Evolutionary conservation across 805 yeast genomes (phyloP).

Genomic region (Ogataea degrootiae): DNA sequence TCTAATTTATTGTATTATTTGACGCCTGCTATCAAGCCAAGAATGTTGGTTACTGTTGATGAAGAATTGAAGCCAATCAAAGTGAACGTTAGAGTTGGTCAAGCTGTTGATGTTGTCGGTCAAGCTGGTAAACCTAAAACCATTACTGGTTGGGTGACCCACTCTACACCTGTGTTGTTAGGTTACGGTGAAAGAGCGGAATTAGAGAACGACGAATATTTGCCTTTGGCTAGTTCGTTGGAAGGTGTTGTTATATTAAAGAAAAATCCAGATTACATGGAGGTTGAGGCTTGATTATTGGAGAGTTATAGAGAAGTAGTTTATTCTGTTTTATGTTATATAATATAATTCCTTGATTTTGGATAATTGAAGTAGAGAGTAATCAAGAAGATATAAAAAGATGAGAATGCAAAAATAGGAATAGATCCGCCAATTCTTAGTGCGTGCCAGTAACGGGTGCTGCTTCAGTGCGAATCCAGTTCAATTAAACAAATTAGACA

Average conservation of each 20-base stretch:
- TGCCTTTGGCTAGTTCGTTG: constrained; percentile 71
- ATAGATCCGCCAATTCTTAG: too few relatives aligned
- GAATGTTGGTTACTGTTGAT: constrained; percentile 89
- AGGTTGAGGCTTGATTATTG: constrained; percentile 22
- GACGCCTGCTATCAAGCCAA: constrained; percentile 86
- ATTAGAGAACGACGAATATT: constrained; percentile 89
- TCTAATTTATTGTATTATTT: constrained; percentile 83
- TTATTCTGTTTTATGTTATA: not conserved
- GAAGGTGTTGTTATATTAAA: constrained; percentile 92
- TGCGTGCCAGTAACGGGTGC: too few relatives aligned
- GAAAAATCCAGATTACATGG: constrained; percentile 83
- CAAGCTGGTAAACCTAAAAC: constrained; percentile 99
- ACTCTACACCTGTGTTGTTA: constrained; percentile 91
- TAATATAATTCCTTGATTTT: not conserved
- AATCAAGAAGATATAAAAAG: not conserved
- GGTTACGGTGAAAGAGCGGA: constrained; percentile 97
- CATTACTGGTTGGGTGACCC: constrained; percentile 99
- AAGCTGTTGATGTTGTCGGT: constrained; percentile 97
- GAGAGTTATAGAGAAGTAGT: not conserved
- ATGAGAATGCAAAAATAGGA: too few relatives aligned
- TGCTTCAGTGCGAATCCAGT: too few relatives aligned
- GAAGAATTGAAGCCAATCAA: constrained; percentile 86
- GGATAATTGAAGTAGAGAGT: not conserved
- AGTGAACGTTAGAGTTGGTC: constrained; percentile 97
- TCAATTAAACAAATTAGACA: too few relatives aligned